Evolutionary conservation across 2,329 filamentous ascomycete genomes (phyloP).

Genomic region (Aspergillus brunneoviolaceus): DNA sequence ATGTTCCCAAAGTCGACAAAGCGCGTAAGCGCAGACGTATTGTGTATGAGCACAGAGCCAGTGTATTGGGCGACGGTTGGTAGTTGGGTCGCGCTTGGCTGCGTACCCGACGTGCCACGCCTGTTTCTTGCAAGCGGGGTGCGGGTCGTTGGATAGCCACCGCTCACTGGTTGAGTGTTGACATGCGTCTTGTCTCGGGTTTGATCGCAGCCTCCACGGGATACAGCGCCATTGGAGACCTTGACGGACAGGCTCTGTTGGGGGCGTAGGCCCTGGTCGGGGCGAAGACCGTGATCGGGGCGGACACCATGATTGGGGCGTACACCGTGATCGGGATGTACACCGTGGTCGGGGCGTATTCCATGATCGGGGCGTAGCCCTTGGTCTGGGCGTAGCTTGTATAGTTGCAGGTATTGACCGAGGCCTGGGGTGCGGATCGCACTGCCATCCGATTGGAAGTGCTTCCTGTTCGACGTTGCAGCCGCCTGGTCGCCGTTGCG

Average conservation of each 20-base stretch:
- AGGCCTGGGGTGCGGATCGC: background rate
- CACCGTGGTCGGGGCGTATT: too few relatives aligned
- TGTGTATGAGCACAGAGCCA: background rate
- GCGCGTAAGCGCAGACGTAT: constrained; percentile 3
- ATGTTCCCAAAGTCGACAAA: constrained; percentile 14
- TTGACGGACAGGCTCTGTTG: background rate
- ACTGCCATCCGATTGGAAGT: background rate
- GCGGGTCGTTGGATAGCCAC: background rate
- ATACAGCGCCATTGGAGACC: background rate
- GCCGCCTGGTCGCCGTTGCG: background rate
- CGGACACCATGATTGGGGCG: too few relatives aligned
- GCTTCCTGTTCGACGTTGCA: background rate
- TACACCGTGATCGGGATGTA: too few relatives aligned
- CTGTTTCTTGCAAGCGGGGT: background rate
- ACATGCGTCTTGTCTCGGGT: background rate
- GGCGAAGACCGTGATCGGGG: too few relatives aligned
- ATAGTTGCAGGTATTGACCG: background rate
- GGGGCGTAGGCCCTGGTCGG: background rate
- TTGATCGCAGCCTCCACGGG: background rate
- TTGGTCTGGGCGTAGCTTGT: background rate
- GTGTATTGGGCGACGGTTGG: background rate
- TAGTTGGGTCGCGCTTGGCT: background rate
- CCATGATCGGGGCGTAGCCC: background rate
- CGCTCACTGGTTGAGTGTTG: background rate
- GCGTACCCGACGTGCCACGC: background rate